Evolutionary conservation across 352 stramenopile species (phyloP).

Genomic region (Blastocystis sp.): DNA sequence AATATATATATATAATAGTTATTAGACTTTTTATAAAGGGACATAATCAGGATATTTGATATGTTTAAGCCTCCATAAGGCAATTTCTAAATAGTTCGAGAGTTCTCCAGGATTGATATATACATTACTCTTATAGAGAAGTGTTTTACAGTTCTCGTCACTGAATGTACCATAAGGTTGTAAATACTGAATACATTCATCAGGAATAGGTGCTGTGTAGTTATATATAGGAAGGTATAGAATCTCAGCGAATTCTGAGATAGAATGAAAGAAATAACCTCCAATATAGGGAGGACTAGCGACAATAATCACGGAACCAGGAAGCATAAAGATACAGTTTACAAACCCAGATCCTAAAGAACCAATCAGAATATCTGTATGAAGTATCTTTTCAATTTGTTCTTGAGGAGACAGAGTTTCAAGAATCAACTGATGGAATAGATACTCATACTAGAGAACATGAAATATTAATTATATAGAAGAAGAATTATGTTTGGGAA

Average conservation of each 20-base stretch:
- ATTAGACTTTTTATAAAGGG: too few species aligned
- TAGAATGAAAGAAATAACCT: conserved; percentile 34
- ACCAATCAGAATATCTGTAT: conserved; percentile 17
- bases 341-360: conserved; percentile 29
- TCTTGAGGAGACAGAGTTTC: conserved; percentile 11
- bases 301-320: conserved; percentile 13
- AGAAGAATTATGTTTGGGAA: too few species aligned
- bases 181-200: conserved; percentile 20
- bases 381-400: conserved; percentile 9
- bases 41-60: too few species aligned
- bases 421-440: conserved; percentile 18
- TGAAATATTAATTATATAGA: too few species aligned
- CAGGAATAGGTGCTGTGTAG: conserved; percentile 19
- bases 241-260: conserved; percentile 25
- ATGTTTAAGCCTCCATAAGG: too few species aligned
- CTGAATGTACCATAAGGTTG: conserved; percentile 1
- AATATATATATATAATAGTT: too few species aligned
- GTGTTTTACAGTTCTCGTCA: too few species aligned
- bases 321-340: conserved; percentile 24
- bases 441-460: conserved; percentile 14
- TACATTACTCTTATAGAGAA: too few species aligned
- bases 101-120: too few species aligned
- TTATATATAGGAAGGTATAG: conserved; percentile 33
- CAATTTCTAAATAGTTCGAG: too few species aligned
- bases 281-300: conserved; percentile 24